Percentiles rank a stretch among this genome's conserved stretches.
Conservation (phyloP, 2,329 filamentous ascomycete species). For the Claviceps spartinae region DNA sequence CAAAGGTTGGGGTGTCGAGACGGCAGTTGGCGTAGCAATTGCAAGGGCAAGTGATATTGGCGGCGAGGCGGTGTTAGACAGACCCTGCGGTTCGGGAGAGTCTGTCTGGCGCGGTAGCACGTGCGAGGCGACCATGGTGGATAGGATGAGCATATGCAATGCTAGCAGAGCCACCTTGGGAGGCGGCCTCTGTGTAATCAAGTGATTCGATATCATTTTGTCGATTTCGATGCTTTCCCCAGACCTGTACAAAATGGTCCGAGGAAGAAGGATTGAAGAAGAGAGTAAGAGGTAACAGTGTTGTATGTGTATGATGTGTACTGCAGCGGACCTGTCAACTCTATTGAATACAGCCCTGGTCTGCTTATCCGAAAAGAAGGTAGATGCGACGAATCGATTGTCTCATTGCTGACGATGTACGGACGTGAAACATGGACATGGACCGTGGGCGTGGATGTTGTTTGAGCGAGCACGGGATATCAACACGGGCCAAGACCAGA, state of each 20-base stretch:
- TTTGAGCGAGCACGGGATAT: not conserved
- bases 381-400: not conserved
- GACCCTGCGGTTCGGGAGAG: conserved; percentile 19
- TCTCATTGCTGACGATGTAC: not conserved
- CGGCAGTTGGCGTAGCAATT: conserved; percentile 22
- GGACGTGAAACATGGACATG: not conserved
- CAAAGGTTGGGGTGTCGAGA: conserved; percentile 20
- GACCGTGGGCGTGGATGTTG: not conserved
- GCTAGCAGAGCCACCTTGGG: conserved; percentile 21
- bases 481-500: not conserved
- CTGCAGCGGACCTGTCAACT: not conserved
- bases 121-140: conserved; percentile 21
- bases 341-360: not conserved
- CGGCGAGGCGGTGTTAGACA: conserved; percentile 25
- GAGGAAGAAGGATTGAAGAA: not conserved
- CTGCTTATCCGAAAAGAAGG: conserved; percentile 2
- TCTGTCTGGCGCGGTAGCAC: conserved; percentile 28
- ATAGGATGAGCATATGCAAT: conserved; percentile 19
- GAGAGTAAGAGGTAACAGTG: not conserved
- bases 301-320: not conserved
- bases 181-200: conserved; percentile 22
- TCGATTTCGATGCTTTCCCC: conserved; percentile 3
- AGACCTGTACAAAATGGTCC: not conserved
- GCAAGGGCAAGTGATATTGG: conserved; percentile 10
- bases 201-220: conserved; percentile 15